Base-by-base conservation (phyloP, 148 eudicot species). In the Amaranthus cruentus region DNA sequence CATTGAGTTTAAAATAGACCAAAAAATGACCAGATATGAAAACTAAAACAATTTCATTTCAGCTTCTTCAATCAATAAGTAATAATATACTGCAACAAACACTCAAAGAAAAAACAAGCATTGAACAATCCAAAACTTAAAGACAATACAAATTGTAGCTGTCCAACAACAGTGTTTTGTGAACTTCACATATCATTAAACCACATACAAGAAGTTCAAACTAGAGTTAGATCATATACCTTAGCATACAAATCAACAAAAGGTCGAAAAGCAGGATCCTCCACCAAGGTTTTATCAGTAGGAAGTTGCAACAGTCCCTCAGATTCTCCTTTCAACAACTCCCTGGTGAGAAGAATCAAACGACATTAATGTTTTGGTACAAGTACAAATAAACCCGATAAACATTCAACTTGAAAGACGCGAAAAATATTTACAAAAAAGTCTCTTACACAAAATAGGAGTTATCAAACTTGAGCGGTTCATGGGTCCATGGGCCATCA, bases 401-500 rank as follows among this genome's bases (percentile, higher is more conserved):
- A 70, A 60, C 28, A 53, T 54, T 14, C 62, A 62, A 68, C 44
- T 58, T 42, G 61, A 71, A 59, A 38, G 55, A 8, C 8, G 9
- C 18, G 55, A 72, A n/a, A 46, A 74, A 43, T 28, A 9, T 4
- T 56, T 14, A 59, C 50, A 13, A 56, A 62, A 54, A 6, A 12
- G 3, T 46, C 10, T 71, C 93, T 88, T 87, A 96, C 99, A 86
- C 84, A 62, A 92, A 95, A 81, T 92, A 96, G 46, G 92, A 88
- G 78, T 92, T 92, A 65, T 92, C 99, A 75, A 96, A 92, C 83
- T 87, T 92, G 74, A 96, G 80, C 49, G 97, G 99, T 81, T 96
- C 97, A 76, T 81, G 77, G 7, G 99, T 96, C 99, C 99, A 96
- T 49, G 99, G 86, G 18, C 99, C 99, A 69, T 90, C 97, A 80